Evolutionary conservation across 2,329 filamentous ascomycete species (phyloP), one percentile per base, ranked within the genome.

Genomic region (Capronia coronata): DNA sequence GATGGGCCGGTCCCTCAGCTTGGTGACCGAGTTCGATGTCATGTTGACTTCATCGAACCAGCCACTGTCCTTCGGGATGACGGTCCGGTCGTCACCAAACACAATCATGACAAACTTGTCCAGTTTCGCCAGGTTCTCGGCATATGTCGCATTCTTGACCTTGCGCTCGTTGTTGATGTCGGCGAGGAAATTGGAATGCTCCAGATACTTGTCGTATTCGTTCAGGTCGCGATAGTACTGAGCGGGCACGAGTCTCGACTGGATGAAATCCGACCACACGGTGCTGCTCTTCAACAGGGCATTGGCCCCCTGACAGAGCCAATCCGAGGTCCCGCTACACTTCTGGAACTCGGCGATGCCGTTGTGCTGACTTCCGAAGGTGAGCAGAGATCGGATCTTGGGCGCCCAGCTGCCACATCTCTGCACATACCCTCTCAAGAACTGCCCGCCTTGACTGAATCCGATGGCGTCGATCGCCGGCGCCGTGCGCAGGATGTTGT

Each of bases 371-470:
- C 82, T 85, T 56, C 90, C 90, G 62, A 93, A 94, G 1, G 90
- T 96, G 56, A 95, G 78, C 30, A 96, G 78, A 64, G 80, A 90
- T 58, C 81, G 78, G 10, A 95, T 79, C 2, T 80, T 82, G 0
- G 88, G 83, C 11, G 57, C 57, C 52, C 55, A 58, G 27, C 62
- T 63, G 66, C 89, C 93, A 75, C 93, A 98, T 37, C 87, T 79
- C 75, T 98, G 83, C 57, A 95, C 75, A 66, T 94, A 90, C 19
- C 78, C 93, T 51, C 93, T 83, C n/a, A 98, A 78, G 72, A 98
- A 96, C 67, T 95, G 87, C 1, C 93, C 93, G 56, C 93, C 93
- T 68, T 98, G 93, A 11, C 86, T 93, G 74, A 98, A 96, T 22
- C 93, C 93, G 29, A 98, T 72, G 27, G 90, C 91, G 68, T 97